Base-by-base conservation (phyloP, 306 rosid species). In the Castanea mollissima region DNA sequence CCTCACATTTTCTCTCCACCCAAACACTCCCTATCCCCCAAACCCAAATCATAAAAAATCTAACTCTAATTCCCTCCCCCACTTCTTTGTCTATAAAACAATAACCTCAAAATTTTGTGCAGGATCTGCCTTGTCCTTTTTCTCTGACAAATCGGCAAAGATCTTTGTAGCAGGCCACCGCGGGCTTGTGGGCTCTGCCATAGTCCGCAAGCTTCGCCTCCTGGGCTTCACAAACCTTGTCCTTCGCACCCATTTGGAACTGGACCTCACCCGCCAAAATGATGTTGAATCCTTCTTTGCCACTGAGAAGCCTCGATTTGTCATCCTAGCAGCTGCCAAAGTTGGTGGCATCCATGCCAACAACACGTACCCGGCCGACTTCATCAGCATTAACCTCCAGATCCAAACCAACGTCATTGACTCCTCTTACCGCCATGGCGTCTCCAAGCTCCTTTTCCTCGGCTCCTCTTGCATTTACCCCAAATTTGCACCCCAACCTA, bases 311-410 rank as follows among this genome's bases (percentile, higher is more conserved):
- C 99, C 97, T 6, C 91, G 78, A 73, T 95, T 83, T 85, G 93
- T 88, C 9, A 84, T 95, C 75, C 92, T 93, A 70, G 93, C 97
- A n/a, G 99, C 99, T 0, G 99, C 99, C 27, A 95, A 95, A 88
- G 98, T 95, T 29, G 99, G 99, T 19, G 99, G 98, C 31, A 95
- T 95, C 75, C 97, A 95, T 81, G 99, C 99, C 71, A 95, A 95
- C 86, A 95, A 82, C 76, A 95, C 98, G 7, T 91, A 95, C 77
- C 98, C 99, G 0, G 97, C 99, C 3, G 97, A 93, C 76, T 95
- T 95, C 88, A 95, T 95, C 78, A 63, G 86, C 77, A 71, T 93
- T 80, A 95, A 92, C 86, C 97, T 95, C 80, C 98, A 95, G 82
- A 95, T 95, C 83, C 99, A 95, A 79, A 93, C 93, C 31, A 95